Base-by-base conservation (phyloP, 305 asterid genomes). In the Solanum aculeatissimum region DNA sequence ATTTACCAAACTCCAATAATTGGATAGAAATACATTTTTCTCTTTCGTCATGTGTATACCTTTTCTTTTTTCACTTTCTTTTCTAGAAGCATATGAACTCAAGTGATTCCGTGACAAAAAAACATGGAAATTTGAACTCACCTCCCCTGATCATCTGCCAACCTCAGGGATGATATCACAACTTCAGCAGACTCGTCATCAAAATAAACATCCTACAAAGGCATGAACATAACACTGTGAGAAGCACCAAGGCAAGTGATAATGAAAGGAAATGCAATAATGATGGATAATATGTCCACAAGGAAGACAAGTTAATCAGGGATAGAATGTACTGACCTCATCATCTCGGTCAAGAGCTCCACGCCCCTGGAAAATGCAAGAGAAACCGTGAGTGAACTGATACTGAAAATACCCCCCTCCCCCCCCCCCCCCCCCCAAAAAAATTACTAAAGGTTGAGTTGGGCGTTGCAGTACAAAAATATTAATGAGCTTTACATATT, bases 81-180 rank as follows among this genome's bases (percentile, higher is more conserved):
- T 74, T 2, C 43, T 77, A 77, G 65, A 51, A 77, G 27, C 7
- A 18, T 4, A 51, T 51, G 60, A 9, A 23, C 82, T 49, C 62
- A 77, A 49, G 63, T 29, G 45, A 77, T 32, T 5, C 45, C 43
- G 0, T 51, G 47, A 77, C 57, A 47, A 77, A 29, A 51, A 51
- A 25, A 49, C 11, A 49, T 51, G 65, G 43, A 40, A 77, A 77
- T 40, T 51, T 16, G 65, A 77, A 90, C 97, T 90, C 87, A 97
- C 99, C 99, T 95, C 82, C 98, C 98, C 85, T 95, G 98, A 88
- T 94, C 97, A 84, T 94, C 98, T 70, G 97, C 98, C 95, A 97
- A 87, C 92, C 99, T 90, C 75, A 97, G 89, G 82, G 99, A 95
- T 70, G 99, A 97, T 87, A 97, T 93, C 84, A 97, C 98, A n/a